Evolutionary conservation across 306 rosid species (phyloP).

Genomic region (Dryas octopetala): DNA sequence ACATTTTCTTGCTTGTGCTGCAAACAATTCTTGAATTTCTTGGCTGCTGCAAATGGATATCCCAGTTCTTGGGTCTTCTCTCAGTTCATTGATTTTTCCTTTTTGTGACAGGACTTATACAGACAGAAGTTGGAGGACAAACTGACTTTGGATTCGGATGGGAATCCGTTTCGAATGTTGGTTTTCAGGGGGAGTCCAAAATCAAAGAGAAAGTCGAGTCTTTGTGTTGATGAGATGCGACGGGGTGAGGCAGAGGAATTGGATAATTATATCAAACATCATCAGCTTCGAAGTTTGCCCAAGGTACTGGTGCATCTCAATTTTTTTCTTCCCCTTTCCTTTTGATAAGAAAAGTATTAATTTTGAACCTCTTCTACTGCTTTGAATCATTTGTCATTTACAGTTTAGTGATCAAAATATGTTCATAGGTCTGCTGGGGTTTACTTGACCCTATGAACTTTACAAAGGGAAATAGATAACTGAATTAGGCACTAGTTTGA

Average conservation of each 20-base stretch:
- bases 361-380: neutral
- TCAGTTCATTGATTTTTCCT: neutral
- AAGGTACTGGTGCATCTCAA: conserved; percentile 38
- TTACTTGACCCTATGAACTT: neutral
- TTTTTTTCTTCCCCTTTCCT: too few relatives aligned
- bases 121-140: conserved; percentile 54
- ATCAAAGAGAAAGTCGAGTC: conserved; percentile 55
- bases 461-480: neutral
- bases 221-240: conserved; percentile 56
- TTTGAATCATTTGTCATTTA: neutral
- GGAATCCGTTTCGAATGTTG: conserved; percentile 68
- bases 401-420: neutral
- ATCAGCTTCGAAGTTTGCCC: conserved; percentile 44
- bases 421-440: neutral
- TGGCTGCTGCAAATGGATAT: neutral
- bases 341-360: neutral
- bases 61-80: neutral
- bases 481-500: neutral
- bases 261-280: conserved; percentile 29
- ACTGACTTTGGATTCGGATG: conserved; percentile 63
- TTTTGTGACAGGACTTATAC: conserved; percentile 49
- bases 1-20: neutral
- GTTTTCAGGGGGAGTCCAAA: conserved; percentile 86
- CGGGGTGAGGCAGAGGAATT: conserved; percentile 44
- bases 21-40: neutral